Evolutionary conservation across 768 basidiomycete species (phyloP).

Genomic region (Amyloporia xantha): DNA sequence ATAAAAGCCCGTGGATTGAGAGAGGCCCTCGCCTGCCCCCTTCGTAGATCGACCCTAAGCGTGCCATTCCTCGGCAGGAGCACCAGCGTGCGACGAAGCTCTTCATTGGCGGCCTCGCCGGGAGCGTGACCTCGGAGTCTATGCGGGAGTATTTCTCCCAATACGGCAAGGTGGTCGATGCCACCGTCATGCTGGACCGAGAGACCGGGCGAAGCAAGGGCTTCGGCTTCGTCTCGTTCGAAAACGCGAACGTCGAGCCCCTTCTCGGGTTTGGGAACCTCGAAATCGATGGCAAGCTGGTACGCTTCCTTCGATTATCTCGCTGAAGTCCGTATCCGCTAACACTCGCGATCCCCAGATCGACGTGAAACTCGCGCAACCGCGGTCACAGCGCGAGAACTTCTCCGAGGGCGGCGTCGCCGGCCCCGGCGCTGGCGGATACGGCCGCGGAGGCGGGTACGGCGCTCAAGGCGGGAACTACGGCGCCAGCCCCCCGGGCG

Average conservation of each 20-base stretch:
- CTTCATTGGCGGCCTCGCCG: slow-evolving; percentile 92
- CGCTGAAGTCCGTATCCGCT: background rate
- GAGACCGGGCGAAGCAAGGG: slow-evolving; percentile 94
- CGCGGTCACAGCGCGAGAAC: slow-evolving; percentile 72
- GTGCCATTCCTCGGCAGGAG: slow-evolving; percentile 94
- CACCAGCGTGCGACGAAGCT: slow-evolving; percentile 90
- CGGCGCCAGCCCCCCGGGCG: slow-evolving; percentile 16
- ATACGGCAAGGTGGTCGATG: slow-evolving; percentile 94
- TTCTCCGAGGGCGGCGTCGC: slow-evolving; percentile 42
- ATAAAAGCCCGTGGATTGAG: background rate
- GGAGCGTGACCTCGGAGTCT: slow-evolving; percentile 87
- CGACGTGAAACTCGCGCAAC: slow-evolving; percentile 95
- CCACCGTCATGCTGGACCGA: slow-evolving; percentile 97
- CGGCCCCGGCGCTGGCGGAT: slow-evolving; percentile 13
- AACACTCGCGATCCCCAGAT: slow-evolving; percentile 45
- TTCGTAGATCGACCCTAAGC: slow-evolving; percentile 98
- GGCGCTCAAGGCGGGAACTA: slow-evolving; percentile 36
- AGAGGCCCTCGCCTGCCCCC: no score
- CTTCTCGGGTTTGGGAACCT: slow-evolving; percentile 86
- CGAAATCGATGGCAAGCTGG: slow-evolving; percentile 92
- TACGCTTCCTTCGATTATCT: slow-evolving; percentile 34
- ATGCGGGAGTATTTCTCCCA: slow-evolving; percentile 92
- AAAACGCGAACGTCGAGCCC: slow-evolving; percentile 83
- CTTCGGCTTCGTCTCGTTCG: slow-evolving; percentile 96
- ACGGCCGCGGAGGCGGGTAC: slow-evolving; percentile 21